Evolutionary conservation across 2,329 filamentous ascomycete genomes (phyloP).

Genomic region (Fusarium sp.): DNA sequence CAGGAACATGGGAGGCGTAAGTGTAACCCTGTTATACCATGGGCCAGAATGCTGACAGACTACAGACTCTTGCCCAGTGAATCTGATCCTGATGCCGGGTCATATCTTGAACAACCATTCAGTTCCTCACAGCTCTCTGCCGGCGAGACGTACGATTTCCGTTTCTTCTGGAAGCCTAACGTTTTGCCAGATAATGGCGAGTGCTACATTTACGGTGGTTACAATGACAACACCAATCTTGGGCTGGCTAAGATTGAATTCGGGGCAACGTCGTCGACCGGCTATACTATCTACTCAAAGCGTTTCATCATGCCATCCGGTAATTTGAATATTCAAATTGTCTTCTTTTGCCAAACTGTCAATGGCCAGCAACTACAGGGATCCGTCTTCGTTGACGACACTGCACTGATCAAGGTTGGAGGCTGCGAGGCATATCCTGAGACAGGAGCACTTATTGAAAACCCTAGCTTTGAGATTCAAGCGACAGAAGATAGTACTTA

Average conservation of each 20-base stretch:
- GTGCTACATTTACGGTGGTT: not conserved
- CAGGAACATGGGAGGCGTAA: constrained; percentile 8
- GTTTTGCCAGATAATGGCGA: not conserved
- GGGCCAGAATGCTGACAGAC: not conserved
- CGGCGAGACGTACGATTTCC: not conserved
- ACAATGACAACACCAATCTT: not conserved
- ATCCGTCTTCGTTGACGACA: constrained; percentile 5
- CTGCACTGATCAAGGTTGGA: not conserved
- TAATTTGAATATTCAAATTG: not conserved
- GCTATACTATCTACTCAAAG: not conserved
- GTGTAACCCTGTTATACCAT: not conserved
- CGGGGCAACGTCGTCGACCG: constrained; percentile 7
- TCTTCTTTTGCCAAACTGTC: no score
- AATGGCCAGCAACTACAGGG: not conserved
- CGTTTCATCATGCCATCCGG: not conserved
- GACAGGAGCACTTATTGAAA: constrained; percentile 2
- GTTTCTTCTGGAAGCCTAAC: constrained; percentile 12
- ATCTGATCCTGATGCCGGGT: no score
- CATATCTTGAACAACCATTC: not conserved
- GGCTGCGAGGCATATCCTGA: constrained; percentile 12
- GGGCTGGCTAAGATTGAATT: no score
- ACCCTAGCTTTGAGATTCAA: constrained; percentile 5
- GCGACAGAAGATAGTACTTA: not conserved
- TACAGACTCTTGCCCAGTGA: not conserved
- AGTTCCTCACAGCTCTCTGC: rapidly evolving